Conservation (phyloP, 352 stramenopile species). For the Globisporangium middletonii region DNA sequence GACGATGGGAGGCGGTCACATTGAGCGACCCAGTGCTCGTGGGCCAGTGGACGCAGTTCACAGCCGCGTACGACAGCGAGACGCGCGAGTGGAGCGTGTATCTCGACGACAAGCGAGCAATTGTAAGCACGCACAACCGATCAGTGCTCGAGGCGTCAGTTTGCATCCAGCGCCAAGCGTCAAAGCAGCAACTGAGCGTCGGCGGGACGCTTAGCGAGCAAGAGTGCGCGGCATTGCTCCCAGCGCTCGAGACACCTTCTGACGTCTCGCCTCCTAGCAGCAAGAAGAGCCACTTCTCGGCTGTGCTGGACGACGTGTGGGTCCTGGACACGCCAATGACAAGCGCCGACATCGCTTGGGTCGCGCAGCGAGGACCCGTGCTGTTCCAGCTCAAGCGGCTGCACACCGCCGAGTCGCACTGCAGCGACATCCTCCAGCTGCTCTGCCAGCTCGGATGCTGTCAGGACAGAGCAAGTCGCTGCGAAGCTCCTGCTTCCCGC, state of each 20-base stretch:
- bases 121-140: background rate
- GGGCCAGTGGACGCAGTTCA: slow-evolving; percentile 6
- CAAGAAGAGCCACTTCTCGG: slow-evolving; percentile 3
- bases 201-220: slow-evolving; percentile 5
- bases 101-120: slow-evolving; percentile 1
- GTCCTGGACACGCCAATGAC: slow-evolving; percentile 9
- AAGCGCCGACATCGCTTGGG: slow-evolving; percentile 12
- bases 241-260: too few species aligned
- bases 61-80: background rate
- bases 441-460: slow-evolving; percentile 22
- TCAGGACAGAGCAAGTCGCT: too few species aligned
- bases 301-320: slow-evolving; percentile 28
- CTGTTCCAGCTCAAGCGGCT: slow-evolving; percentile 37
- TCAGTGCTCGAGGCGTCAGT: background rate
- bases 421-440: slow-evolving; percentile 24
- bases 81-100: background rate
- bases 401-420: slow-evolving; percentile 20
- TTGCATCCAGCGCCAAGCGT: background rate
- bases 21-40: background rate
- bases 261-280: background rate
- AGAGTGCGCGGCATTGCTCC: background rate
- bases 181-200: background rate
- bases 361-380: slow-evolving; percentile 20
- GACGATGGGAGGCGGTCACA: background rate
- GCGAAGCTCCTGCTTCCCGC: background rate